Evolutionary conservation across 352 stramenopile species (phyloP).

Genomic region (Globisporangium cederbergense): DNA sequence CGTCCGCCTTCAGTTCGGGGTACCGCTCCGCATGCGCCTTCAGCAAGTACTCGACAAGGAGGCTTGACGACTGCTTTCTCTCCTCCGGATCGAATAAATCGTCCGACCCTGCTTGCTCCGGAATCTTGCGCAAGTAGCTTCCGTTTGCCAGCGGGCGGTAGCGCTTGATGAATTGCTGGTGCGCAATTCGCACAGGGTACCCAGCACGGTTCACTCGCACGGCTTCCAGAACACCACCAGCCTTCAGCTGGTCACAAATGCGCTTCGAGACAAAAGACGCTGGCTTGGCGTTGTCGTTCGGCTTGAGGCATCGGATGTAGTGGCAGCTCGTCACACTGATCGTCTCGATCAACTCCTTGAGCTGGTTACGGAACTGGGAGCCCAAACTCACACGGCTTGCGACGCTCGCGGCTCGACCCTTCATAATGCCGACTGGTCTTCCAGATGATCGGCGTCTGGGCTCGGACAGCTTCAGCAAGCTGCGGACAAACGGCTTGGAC

Average conservation of each 20-base stretch:
- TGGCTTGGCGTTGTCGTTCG: slow-evolving; percentile 93
- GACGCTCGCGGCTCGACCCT: slow-evolving; percentile 29
- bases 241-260: slow-evolving; percentile 95
- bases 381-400: slow-evolving; percentile 62
- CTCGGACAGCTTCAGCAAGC: slow-evolving; percentile 35
- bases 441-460: slow-evolving; percentile 20
- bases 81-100: slow-evolving; percentile 52
- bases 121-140: slow-evolving; percentile 58
- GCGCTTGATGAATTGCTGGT: slow-evolving; percentile 91
- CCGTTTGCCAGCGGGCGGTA: slow-evolving; percentile 80
- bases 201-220: slow-evolving; percentile 96
- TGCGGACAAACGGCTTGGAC: slow-evolving; percentile 67
- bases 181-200: slow-evolving; percentile 96
- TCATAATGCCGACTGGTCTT: slow-evolving; percentile 25
- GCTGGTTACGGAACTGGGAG: slow-evolving; percentile 91
- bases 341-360: slow-evolving; percentile 91
- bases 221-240: slow-evolving; percentile 98
- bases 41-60: slow-evolving; percentile 68
- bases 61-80: slow-evolving; percentile 43
- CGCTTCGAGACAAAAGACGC: slow-evolving; percentile 84
- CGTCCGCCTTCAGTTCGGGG: slow-evolving; percentile 36
- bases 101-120: slow-evolving; percentile 44
- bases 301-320: slow-evolving; percentile 99
- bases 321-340: slow-evolving; percentile 94
- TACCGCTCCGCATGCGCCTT: slow-evolving; percentile 69